phyloP scores from a whole-genome alignment of 192 early-diverging fungal species.

The Coemansia sp. region DNA sequence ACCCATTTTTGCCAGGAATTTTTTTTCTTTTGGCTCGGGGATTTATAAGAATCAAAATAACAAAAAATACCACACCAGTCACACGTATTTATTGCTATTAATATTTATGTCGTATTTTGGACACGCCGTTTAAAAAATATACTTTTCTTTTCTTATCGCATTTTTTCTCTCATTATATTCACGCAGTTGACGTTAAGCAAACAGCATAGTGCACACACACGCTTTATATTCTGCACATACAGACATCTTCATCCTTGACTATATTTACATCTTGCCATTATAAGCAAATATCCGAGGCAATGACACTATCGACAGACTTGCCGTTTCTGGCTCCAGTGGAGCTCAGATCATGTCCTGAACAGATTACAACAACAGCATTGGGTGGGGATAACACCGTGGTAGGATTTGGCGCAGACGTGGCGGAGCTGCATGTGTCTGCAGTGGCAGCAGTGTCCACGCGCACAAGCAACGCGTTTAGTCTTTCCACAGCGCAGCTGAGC shows the following conservation, averaged over 20 bases:
- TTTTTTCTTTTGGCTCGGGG: not conserved
- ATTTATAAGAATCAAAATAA: not conserved
- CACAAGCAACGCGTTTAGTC: conserved; percentile 11
- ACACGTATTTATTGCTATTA: not conserved
- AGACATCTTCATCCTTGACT: not conserved
- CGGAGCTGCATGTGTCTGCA: not conserved
- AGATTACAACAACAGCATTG: not conserved
- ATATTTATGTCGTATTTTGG: not conserved
- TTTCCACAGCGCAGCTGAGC: conserved; percentile 1
- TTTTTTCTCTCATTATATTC: not conserved
- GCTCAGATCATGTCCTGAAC: not conserved
- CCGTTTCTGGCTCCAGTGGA: not conserved
- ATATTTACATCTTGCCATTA: not conserved
- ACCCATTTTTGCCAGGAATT: not conserved
- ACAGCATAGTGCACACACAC: not conserved
- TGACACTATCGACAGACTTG: conserved; percentile 7
- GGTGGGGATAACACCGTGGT: not conserved
- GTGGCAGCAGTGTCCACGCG: conserved; percentile 1
- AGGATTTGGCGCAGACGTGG: not conserved
- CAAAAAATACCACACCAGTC: not conserved
- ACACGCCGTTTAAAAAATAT: not conserved
- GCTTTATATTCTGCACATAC: not conserved
- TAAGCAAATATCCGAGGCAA: not conserved
- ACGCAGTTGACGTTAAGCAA: not conserved
- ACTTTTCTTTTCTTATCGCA: not conserved